Percentiles rank a stretch among this genome's conserved stretches.
phyloP scores from a whole-genome alignment of 2,329 filamentous ascomycete species.

The Colletotrichum chlorophyti region DNA sequence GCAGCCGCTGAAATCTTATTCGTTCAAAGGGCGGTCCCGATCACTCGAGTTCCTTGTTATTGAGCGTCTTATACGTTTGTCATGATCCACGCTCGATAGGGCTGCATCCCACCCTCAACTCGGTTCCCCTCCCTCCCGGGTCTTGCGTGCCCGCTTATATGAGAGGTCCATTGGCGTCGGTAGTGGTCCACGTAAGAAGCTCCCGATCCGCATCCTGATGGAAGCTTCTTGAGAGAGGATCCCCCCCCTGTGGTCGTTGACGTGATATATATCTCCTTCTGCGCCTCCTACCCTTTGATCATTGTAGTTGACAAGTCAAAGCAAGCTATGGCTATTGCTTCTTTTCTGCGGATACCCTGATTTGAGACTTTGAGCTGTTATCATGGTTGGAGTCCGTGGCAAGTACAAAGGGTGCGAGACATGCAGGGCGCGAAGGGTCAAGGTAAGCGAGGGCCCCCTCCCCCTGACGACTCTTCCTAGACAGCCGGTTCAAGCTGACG shows the following conservation, averaged over 20 bases:
- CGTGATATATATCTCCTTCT: constrained; percentile 15
- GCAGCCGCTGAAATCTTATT: constrained; percentile 21
- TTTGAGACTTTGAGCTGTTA: constrained; percentile 29
- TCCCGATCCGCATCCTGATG: constrained; percentile 1
- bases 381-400: constrained; percentile 67
- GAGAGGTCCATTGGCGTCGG: constrained; percentile 5
- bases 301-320: not conserved
- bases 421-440: constrained; percentile 64
- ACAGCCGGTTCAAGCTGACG: not conserved
- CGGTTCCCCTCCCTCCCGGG: constrained; percentile 7
- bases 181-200: constrained; percentile 19
- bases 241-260: not conserved
- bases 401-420: constrained; percentile 72
- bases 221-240: constrained; percentile 1
- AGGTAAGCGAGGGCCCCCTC: constrained; percentile 52
- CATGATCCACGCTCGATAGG: constrained; percentile 19
- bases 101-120: constrained; percentile 27
- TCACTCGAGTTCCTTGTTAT: constrained; percentile 5
- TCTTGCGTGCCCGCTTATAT: constrained; percentile 5
- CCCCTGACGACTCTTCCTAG: no score
- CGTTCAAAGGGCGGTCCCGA: constrained; percentile 8
- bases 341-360: not conserved
- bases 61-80: constrained; percentile 3
- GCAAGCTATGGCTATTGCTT: not conserved
- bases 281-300: constrained; percentile 4